These are phyloP conservation scores for Adansonia rubrostipa DNA, from an alignment of 441 rosid genomes.

Conservation along the genomic window DNA sequence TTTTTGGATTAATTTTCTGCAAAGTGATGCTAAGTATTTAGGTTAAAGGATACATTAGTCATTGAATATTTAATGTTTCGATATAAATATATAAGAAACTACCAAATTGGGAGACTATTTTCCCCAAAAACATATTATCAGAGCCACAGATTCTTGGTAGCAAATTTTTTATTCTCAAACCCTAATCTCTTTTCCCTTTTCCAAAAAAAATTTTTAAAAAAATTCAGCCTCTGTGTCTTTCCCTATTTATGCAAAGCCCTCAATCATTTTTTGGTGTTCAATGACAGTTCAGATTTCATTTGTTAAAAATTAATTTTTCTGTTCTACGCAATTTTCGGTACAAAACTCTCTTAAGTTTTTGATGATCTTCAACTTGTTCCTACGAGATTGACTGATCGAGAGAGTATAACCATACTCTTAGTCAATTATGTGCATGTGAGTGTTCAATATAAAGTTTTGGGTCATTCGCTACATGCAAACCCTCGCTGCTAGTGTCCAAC, in stretches of 20 bases:
- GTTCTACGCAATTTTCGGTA: not conserved
- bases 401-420: not conserved
- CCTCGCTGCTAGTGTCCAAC: not conserved
- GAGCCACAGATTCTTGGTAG: not conserved
- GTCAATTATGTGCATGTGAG: not conserved
- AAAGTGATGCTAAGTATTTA: not conserved
- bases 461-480: not conserved
- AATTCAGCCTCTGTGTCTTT: not conserved
- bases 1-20: not conserved
- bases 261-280: not conserved
- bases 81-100: not conserved
- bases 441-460: not conserved
- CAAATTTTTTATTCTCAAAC: not conserved
- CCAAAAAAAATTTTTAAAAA: not conserved
- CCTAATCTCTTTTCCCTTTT: not conserved
- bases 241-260: not conserved
- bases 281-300: not conserved
- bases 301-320: constrained; percentile 1
- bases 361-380: not conserved
- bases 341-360: not conserved
- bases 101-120: not conserved
- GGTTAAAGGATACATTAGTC: not conserved
- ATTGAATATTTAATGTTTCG: not conserved
- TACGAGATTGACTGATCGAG: not conserved
- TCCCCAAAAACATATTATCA: not conserved